Evolutionary conservation across 768 basidiomycete genomes (phyloP), one percentile per base, ranked within the genome.

Genomic region (Pleurotus cornucopiae): DNA sequence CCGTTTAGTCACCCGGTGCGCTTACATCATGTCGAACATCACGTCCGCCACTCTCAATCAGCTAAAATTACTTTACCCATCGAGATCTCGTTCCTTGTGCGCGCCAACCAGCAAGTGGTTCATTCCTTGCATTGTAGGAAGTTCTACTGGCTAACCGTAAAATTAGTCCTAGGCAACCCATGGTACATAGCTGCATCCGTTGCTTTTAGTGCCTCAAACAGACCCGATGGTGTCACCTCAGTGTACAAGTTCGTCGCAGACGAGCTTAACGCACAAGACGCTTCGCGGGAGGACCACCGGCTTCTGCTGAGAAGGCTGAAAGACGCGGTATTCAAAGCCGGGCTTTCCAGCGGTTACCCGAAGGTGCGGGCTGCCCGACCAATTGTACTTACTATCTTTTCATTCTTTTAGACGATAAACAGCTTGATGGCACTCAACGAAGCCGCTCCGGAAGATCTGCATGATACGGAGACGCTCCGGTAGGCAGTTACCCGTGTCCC

Each of bases 321-420:
- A 26, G 86, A 88, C 58, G 80, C 78, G 0, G 58, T 88, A 4
- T 79, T 88, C 69, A 85, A 86, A 63, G 75, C 80, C 3, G 86
- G 83, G 3, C 62, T 84, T 60, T 72, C 79, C 16, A 71, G 73
- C 53, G 86, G 86, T 6, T 82, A 80, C 61, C 76, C 84, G 2
- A 81, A 77, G 70, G 86, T 85, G 13, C 14, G 12, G 61, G 58
- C 30, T 34, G 3, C 7, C 11, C 11, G 30, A 34, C 30, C 7
- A 11, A 7, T 0, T 34, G 30, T 34, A 11, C 9, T 11, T 1
- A 34, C 9, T 9, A 11, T 34, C 30, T 34, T 34, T 34, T 34
- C 7, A 34, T 9, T 9, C 11, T 3, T 20, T 13, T 55, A 85
- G 84, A 68, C 78, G 3, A 87, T 88, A 62, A 87, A 87, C 60